Evolutionary conservation across 371 early-diverging fungal genomes (phyloP), one percentile per base, ranked within the genome.

Genomic region (Rhizomucor miehei): DNA sequence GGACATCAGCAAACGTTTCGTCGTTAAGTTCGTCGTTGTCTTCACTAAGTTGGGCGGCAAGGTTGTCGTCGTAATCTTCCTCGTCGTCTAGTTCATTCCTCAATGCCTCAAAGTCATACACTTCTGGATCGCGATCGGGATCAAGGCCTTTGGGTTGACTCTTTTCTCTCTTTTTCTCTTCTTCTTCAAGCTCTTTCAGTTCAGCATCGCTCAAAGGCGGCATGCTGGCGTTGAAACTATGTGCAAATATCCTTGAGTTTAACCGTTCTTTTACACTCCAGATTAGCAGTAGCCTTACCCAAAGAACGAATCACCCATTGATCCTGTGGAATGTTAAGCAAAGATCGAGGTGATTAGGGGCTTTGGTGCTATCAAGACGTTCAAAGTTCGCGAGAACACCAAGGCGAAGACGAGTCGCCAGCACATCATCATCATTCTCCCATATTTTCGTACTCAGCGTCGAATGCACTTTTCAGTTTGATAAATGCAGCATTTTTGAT

Each of bases 11-110:
- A 81, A 95, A 93, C 0, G 95, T 95, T 62, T 91, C 87, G 60
- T 88, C 89, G 59, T 95, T 93, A 48, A 85, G 75, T 51, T 84
- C 86, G 63, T 91, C 91, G 44, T 84, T 79, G 57, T 84, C 88
- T 55, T 91, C 92, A 23, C 85, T 81, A 13, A 92, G 73, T 52
- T 81, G 71, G 58, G 77, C 76, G 40, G 77, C 75, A 38, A 75
- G 71, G 9, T 69, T 52, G 20, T 77, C 81, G 29, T 68, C 74
- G 24, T 77, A 62, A 20, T 60, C 66, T n/a, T 65, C 57, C 23
- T 59, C 60, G 17, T 52, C 67, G 19, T 58, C 69, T 36, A 73
- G 56, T 37, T 63, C 69, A 36, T 69, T 60, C 50, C 62, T 71
- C 43, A 77, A 51, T 4, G 69, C 58, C 13, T 57, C 66, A 56